These are phyloP conservation scores for Sanghuangporus baumii DNA, from an alignment of 1,284 basidiomycete genomes.

Conservation along the genomic window DNA sequence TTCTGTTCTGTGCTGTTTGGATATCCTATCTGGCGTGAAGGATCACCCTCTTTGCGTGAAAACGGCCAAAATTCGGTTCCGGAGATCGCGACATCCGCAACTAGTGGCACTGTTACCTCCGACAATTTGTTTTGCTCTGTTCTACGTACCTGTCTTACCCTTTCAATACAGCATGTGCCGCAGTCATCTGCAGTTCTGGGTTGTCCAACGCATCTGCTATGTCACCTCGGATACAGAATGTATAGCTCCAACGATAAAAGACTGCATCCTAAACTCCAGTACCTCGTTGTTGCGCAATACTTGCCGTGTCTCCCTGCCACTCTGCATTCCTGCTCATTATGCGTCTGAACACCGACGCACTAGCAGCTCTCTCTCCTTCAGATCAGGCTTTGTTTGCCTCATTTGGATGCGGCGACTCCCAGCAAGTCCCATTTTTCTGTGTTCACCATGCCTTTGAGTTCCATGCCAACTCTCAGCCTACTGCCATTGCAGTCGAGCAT, in stretches of 20 bases:
- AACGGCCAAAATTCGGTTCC: slow-evolving; percentile 11
- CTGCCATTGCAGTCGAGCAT: slow-evolving; percentile 46
- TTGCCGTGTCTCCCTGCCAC: not conserved
- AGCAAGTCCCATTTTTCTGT: slow-evolving; percentile 37
- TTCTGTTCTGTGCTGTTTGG: not conserved
- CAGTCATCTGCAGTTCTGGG: not conserved
- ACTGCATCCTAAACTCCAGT: not conserved
- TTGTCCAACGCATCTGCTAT: not conserved
- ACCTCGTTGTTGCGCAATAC: not conserved
- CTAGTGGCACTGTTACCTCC: not conserved
- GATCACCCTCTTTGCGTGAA: not conserved
- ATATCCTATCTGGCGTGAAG: not conserved
- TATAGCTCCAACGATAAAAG: slow-evolving; percentile 9
- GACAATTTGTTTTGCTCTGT: not conserved
- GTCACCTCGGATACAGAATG: not conserved
- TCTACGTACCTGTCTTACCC: not conserved
- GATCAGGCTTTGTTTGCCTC: slow-evolving; percentile 41
- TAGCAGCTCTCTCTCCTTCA: slow-evolving; percentile 28
- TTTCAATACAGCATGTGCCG: not conserved
- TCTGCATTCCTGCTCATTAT: not conserved
- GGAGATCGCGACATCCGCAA: not conserved
- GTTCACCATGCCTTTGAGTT: slow-evolving; percentile 54
- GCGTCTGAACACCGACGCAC: slow-evolving; percentile 5
- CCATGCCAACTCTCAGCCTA: slow-evolving; percentile 35
- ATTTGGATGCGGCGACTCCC: slow-evolving; percentile 39